Evolutionary conservation across 306 rosid species (phyloP).

Genomic region (Dryas alaskensis): DNA sequence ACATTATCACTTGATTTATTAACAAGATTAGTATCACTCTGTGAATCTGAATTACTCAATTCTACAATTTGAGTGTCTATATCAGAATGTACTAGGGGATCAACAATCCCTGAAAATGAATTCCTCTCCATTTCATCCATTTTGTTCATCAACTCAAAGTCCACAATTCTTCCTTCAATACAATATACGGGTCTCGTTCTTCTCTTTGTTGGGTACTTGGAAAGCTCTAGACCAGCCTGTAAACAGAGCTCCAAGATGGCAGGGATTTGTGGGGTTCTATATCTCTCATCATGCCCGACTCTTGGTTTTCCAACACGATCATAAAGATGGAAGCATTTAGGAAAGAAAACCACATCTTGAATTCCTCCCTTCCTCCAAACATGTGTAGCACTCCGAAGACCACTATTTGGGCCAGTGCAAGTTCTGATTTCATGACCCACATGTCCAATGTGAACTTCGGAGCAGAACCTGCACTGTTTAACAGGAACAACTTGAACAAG

Average conservation of each 20-base stretch:
- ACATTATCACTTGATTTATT: conserved; percentile 33
- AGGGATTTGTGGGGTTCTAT: conserved; percentile 50
- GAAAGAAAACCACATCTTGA: conserved; percentile 55
- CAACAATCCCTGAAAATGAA: conserved; percentile 12
- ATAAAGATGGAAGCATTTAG: conserved; percentile 73
- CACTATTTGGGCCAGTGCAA: conserved; percentile 62
- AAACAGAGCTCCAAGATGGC: conserved; percentile 81
- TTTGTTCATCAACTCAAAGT: conserved; percentile 52
- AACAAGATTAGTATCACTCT: conserved; percentile 24
- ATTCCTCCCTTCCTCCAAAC: conserved; percentile 70
- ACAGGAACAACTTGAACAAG: conserved; percentile 53
- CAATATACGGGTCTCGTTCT: conserved; percentile 76
- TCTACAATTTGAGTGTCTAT: conserved; percentile 23
- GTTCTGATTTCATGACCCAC: conserved; percentile 83
- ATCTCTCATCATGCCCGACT: conserved; percentile 71
- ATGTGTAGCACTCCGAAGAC: conserved; percentile 57
- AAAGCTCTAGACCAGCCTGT: conserved; percentile 77
- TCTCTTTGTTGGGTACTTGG: conserved; percentile 60
- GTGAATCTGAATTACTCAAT: conserved; percentile 24
- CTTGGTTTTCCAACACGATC: conserved; percentile 88
- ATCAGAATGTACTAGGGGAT: conserved; percentile 20
- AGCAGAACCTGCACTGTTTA: conserved; percentile 67
- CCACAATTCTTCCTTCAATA: conserved; percentile 86
- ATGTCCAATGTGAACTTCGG: conserved; percentile 65
- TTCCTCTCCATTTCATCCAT: conserved; percentile 29